A percentile compares a stretch with the other conserved stretches of the same genome.
Conservation (phyloP, 2,329 filamentous ascomycete genomes). For the Ascochyta fabae region DNA sequence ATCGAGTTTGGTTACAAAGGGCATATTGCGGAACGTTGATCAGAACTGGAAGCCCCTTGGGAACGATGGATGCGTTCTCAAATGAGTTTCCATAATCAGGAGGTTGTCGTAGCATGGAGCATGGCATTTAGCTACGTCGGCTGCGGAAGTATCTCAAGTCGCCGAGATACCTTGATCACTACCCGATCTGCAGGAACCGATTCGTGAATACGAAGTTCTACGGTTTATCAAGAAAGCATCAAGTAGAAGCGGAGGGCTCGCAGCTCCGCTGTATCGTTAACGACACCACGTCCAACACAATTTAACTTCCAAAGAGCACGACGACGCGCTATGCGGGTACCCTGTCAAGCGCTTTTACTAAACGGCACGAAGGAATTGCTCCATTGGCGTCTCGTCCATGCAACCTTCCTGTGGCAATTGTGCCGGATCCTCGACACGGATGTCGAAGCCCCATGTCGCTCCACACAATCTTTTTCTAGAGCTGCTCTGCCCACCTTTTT, state of each 20-base stretch:
- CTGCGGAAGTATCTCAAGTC: neutral
- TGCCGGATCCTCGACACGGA: constrained; percentile 1
- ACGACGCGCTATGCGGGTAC: neutral
- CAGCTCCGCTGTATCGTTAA: neutral
- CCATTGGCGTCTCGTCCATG: neutral
- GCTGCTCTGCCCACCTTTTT: neutral
- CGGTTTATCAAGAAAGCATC: neutral
- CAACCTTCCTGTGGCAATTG: neutral
- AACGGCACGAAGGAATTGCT: neutral
- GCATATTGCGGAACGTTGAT: neutral
- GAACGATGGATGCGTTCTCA: constrained; percentile 6
- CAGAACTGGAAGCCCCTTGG: neutral
- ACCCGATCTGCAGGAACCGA: too few relatives aligned
- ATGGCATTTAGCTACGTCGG: neutral
- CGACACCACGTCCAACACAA: neutral
- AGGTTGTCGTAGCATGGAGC: neutral
- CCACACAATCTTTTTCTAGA: neutral
- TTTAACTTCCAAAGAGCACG: neutral
- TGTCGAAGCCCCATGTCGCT: neutral
- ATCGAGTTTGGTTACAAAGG: neutral
- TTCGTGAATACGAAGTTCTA: neutral
- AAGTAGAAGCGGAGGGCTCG: neutral
- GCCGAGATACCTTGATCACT: neutral
- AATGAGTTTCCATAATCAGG: constrained; percentile 3
- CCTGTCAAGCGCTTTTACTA: neutral